Base-by-base conservation (phyloP, 2,329 filamentous ascomycete species). In the Calonectria multiphialidica region DNA sequence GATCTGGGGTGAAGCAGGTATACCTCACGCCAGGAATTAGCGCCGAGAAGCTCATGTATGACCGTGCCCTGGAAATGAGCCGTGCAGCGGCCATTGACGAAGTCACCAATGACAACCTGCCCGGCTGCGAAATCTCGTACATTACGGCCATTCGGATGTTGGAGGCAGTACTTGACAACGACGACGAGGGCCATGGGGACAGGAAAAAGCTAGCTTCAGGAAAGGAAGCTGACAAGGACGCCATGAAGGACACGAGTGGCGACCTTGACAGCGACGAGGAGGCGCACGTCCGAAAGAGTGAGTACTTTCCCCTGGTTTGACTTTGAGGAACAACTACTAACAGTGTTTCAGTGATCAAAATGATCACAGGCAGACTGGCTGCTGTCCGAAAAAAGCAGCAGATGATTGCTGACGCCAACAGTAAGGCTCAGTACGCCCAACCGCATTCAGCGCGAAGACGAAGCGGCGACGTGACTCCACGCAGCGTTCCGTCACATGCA, bases 21-120 rank as follows among this genome's bases (percentile, higher is more conserved):
- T 90, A 94, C 59, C 89, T 99, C 30, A 98, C 94, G 16, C 92
- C 94, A 2, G 97, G 96, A 1, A 92, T 98, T 68, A 98, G 95
- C 25, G 97, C 97, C 0, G 97, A 98, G 86, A 98, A 96, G 84
- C 88, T 99, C 55, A 98, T 99, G 95, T 99, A 98, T 81, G 97
- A 99, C 78, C 94, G 97, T 57, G 97, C 97, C 0, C 87, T 98
- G 25, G 97, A 99, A 82, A 98, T 99, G 97, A 98, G 95, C 82
- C 92, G 95, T 65, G 92, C 94, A 5, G 96, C 97, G 9, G 97
- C 97, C 9, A 97, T 98, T 80, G 97, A 98, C 78, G 97, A 99
- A 84, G 94, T 99, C 62, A 95, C 97, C 2, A 95, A 96, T 70
- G 94, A 97, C 74, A 96, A 98, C 82, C 87, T 98, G 28, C 85